Conservation (phyloP, 2,329 filamentous ascomycete genomes). For the Neurospora sp. region DNA sequence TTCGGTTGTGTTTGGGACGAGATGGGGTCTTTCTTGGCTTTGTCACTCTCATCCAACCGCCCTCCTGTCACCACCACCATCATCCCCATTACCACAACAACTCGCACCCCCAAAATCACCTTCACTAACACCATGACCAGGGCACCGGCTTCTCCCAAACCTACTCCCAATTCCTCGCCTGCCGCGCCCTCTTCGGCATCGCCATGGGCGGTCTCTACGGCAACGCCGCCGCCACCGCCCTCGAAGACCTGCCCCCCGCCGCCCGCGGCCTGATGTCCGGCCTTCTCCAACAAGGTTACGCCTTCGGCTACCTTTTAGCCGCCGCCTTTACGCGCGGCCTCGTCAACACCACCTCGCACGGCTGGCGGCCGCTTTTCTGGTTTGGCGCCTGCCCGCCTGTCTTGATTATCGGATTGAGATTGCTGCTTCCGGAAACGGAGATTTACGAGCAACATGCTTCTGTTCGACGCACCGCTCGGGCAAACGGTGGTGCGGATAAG, state of each 20-base stretch:
- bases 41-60: neutral
- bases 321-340: constrained; percentile 54
- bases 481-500: neutral
- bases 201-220: constrained; percentile 78
- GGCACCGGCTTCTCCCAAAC: constrained; percentile 60
- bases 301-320: constrained; percentile 53
- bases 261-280: constrained; percentile 66
- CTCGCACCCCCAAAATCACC: no score
- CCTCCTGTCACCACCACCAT: neutral
- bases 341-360: constrained; percentile 66
- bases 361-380: constrained; percentile 83
- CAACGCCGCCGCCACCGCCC: constrained; percentile 67
- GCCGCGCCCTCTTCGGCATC: constrained; percentile 65
- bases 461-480: constrained; percentile 34
- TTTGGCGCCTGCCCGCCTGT: constrained; percentile 75
- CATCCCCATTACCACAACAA: neutral
- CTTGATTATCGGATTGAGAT: constrained; percentile 69
- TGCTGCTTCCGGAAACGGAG: constrained; percentile 70
- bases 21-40: neutral
- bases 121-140: constrained; percentile 18
- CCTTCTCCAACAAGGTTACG: constrained; percentile 67
- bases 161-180: constrained; percentile 63
- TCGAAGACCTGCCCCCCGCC: constrained; percentile 62
- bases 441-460: constrained; percentile 59
- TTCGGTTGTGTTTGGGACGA: neutral